Base-by-base conservation (phyloP, 2,329 filamentous ascomycete species). In the Botrytis medusae region DNA sequence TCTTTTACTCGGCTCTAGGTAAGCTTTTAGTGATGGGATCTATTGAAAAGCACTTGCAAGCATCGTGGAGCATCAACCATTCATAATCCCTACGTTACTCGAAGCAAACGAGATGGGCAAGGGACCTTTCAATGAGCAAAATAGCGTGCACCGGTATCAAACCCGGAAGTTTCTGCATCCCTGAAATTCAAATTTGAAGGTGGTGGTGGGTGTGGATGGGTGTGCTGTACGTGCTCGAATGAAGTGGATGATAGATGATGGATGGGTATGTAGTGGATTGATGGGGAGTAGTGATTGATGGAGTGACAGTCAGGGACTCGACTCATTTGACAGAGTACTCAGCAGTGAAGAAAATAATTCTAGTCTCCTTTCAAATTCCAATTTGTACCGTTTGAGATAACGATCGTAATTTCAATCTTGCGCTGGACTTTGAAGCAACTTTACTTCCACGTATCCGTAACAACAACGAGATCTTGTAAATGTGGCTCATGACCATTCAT, bases 1-100 rank as follows among this genome's bases (percentile, higher is more conserved):
- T 67, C 64, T 29, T 67, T 29, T 22, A 54, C 64, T 67, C 64
- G 64, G 64, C 64, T 67, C 64, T 67, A 29, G 46, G 64, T 54
- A 67, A 67, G 64, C 64, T 40, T 67, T 40, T 51, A 54, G 46
- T 54, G 44, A 67, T 54, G 64, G 46, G 25, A 67, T 48, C 51
- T 67, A 51, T n/a, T 67, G 61, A 42, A 42, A 54, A 29, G 64
- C 64, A 67, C 64, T 54, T 54, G 64, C 64, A 67, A 29, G 64
- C 64, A 67, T 67, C 64, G n/a, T 67, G 22, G 18, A 20, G 32
- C 46, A 54, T n/a, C 64, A 29, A 14, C 46, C 64, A 67, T 48
- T 67, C 46, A 67, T 14, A 51, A 67, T 67, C 64, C 64, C 46
- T 67, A 67, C 64, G 46, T 40, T 67, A 20, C 64, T 40, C 64